Base-by-base conservation (phyloP, 139 green algal genomes). In the Ostreobium quekettii region DNA sequence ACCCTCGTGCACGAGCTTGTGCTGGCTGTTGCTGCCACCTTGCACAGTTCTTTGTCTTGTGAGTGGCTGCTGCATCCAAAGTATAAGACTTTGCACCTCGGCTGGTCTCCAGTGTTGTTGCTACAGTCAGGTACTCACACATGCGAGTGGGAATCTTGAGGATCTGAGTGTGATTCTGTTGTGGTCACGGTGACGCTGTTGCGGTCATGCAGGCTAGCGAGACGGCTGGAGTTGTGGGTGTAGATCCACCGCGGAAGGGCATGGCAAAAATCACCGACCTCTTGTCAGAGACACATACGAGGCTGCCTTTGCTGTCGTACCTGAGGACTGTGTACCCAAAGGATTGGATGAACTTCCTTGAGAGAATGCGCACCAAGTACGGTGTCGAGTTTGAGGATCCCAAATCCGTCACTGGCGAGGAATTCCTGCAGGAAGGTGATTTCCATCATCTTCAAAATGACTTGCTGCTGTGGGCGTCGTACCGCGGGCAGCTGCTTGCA, bases 381-480 rank as follows among this genome's bases (percentile, higher is more conserved):
- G 38, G 65, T 1, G 35, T 76, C 46, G 80, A 83, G 63, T 64
- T 79, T 49, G 71, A 79, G 49, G 47, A 66, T 11, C 15, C 53
- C 42, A 46, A 62, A 6, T 47, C 63, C 24, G 37, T 86, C 15
- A 80, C 70, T 22, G 80, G 81, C 24, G 61, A 57, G 2, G 80
- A 89, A 68, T 89, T 89, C 72, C 61, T 67, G 35, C 33, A 70
- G 28, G 67, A 39, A 30, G 74, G 73, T 24, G 30, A 47, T 32
- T 58, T 81, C 58, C 62, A 81, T 59, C 36, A 67, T 26, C 71
- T 82, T 47, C 74, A 80, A 66, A 80, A 75, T 62, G 76, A 95
- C 67, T 67, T 95, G 71, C 85, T 86, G 72, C 70, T 90, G 72
- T 96, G 89, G 89, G 90, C 89, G 30, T 89, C 79, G 3, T 83